These are phyloP conservation scores for Diospyros kaki DNA, from an alignment of 148 eudicot genomes.

Conservation along the genomic window DNA sequence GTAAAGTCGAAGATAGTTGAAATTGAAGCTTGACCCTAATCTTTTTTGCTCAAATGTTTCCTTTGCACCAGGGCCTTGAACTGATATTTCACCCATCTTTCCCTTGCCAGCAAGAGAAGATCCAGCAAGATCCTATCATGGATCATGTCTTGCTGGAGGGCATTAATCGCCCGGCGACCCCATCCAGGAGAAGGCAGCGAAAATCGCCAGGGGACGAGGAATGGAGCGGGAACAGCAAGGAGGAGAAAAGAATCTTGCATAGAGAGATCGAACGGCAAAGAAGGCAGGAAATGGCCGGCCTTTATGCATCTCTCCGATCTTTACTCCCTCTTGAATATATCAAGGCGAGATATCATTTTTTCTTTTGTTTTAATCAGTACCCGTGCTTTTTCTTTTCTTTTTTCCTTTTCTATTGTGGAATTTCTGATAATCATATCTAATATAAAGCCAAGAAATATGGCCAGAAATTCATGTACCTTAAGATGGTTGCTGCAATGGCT, in stretches of 20 bases:
- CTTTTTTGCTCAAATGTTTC: constrained; percentile 8
- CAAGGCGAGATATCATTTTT: constrained; percentile 31
- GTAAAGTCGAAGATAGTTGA: neutral
- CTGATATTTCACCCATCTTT: constrained; percentile 9
- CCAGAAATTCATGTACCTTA: too few species aligned
- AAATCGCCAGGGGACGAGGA: neutral
- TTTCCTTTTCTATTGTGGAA: neutral
- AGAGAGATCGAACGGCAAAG: constrained; percentile 69
- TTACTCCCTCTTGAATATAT: constrained; percentile 61
- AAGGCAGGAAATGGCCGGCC: constrained; percentile 73
- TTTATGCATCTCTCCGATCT: constrained; percentile 54
- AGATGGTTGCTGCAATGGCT: too few species aligned
- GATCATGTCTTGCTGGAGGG: constrained; percentile 9
- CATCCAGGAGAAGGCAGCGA: neutral
- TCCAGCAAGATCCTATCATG: constrained; percentile 12
- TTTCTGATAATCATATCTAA: too few species aligned
- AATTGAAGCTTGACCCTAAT: too few species aligned
- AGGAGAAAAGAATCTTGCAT: constrained; percentile 32
- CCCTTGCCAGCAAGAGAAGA: neutral
- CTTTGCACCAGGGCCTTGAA: constrained; percentile 21
- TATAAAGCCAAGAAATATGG: too few species aligned
- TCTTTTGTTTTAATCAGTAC: neutral
- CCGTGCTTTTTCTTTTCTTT: neutral
- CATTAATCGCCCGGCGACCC: neutral
- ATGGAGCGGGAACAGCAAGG: neutral